Conservation (phyloP, 768 basidiomycete species). For the Tulasnella sp. region DNA sequence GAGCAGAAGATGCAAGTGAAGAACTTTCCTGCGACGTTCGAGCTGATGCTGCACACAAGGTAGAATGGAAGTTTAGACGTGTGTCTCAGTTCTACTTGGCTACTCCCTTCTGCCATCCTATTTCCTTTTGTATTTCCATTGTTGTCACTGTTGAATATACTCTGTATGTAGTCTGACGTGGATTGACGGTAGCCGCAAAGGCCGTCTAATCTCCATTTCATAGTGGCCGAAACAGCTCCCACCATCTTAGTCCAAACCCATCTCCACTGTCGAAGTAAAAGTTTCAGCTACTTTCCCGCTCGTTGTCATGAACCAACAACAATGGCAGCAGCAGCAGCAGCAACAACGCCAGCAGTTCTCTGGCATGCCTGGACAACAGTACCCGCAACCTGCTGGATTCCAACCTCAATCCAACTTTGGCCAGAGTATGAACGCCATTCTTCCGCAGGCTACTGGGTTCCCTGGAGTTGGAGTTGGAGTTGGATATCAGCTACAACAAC, state of each 20-base stretch:
- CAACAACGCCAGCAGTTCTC: not conserved
- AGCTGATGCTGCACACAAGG: slow-evolving; percentile 11
- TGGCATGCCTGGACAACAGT: slow-evolving; percentile 32
- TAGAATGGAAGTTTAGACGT: not conserved
- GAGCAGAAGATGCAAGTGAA: slow-evolving; percentile 12
- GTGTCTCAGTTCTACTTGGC: no score
- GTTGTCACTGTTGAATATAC: no score
- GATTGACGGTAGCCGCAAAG: no score
- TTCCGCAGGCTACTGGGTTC: slow-evolving; percentile 52
- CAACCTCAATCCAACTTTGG: slow-evolving; percentile 29
- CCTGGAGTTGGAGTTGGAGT: slow-evolving; percentile 27
- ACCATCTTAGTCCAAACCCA: no score
- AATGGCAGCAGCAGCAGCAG: slow-evolving; percentile 9
- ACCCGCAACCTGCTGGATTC: slow-evolving; percentile 64
- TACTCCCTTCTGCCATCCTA: no score
- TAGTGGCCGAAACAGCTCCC: no score
- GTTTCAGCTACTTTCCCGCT: no score
- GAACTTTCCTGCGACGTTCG: slow-evolving; percentile 11
- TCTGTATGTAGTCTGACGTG: no score
- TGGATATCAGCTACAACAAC: slow-evolving; percentile 38
- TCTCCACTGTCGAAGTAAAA: no score
- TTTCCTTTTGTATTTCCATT: no score
- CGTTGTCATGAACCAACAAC: not conserved
- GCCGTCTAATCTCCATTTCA: no score
- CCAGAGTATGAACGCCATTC: slow-evolving; percentile 20